Evolutionary conservation across 2,329 filamentous ascomycete species (phyloP).

Genomic region (Fusarium chuoi): DNA sequence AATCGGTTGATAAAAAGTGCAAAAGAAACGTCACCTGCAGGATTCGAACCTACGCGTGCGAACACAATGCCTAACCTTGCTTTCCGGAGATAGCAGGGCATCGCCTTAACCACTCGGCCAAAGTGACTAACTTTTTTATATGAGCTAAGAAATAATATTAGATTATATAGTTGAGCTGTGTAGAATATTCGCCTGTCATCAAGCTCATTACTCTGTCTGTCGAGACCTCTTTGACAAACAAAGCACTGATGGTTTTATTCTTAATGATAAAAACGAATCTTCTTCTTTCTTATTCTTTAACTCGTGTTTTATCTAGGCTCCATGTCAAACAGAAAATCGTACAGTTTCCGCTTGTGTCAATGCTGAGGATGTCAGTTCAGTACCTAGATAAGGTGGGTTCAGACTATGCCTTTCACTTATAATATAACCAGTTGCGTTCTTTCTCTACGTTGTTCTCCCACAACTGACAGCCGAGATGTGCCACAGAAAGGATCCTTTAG

Average conservation of each 20-base stretch:
- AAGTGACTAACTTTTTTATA: not conserved
- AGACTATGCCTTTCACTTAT: not conserved
- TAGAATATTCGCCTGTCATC: accelerated
- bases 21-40: conserved; percentile 25
- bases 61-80: conserved; percentile 29
- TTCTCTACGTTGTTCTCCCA: not conserved
- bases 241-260: not conserved
- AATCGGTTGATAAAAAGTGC: accelerated
- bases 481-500: not conserved
- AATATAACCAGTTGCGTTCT: no score
- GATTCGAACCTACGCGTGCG: conserved; percentile 34
- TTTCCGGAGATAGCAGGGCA: conserved; percentile 31
- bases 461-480: not conserved
- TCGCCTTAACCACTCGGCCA: conserved; percentile 35
- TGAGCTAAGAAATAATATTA: accelerated
- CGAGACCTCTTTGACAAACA: not conserved
- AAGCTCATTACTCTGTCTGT: no score
- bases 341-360: not conserved
- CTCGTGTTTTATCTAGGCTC: not conserved
- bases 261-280: accelerated
- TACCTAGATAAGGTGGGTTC: no score
- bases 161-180: accelerated
- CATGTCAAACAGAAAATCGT: not conserved
- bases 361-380: not conserved
- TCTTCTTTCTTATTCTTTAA: not conserved